Percentiles rank a stretch among this genome's conserved stretches.
phyloP scores from a whole-genome alignment of 1,139 yeast genomes.

The Hyphopichia wangnamkhiaoensis region DNA sequence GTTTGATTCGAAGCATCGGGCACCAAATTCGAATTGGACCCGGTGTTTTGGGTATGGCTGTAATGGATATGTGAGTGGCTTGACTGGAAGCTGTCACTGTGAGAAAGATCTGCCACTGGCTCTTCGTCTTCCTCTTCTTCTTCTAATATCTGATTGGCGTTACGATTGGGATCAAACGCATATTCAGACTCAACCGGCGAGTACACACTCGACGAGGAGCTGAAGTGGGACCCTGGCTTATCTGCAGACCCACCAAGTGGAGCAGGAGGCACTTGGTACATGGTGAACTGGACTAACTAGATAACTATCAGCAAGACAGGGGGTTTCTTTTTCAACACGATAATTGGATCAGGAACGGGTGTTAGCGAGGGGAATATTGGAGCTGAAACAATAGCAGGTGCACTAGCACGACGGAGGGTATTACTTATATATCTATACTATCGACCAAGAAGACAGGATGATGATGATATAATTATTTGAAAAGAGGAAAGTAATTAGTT shows the following conservation, averaged over 20 bases:
- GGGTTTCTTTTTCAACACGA: too few species aligned
- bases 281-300: too few species aligned
- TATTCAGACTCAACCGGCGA: slow-evolving; percentile 24
- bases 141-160: slow-evolving; percentile 10
- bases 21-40: slow-evolving; percentile 5
- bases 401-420: too few species aligned
- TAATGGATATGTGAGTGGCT: slow-evolving; percentile 1
- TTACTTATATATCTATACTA: too few species aligned
- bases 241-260: slow-evolving; percentile 1
- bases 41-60: not conserved
- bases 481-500: too few species aligned
- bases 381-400: too few species aligned
- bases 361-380: too few species aligned
- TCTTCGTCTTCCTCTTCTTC: slow-evolving; percentile 18
- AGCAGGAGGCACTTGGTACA: slow-evolving; percentile 4
- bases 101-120: slow-evolving; percentile 7
- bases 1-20: slow-evolving; percentile 27
- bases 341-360: too few species aligned
- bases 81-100: slow-evolving; percentile 7
- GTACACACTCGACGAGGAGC: slow-evolving; percentile 38
- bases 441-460: too few species aligned
- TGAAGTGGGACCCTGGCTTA: slow-evolving; percentile 16
- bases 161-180: slow-evolving; percentile 8
- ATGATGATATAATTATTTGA: too few species aligned
- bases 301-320: too few species aligned